Base-by-base conservation (phyloP, 768 basidiomycete genomes). In the Terana coerulea region DNA sequence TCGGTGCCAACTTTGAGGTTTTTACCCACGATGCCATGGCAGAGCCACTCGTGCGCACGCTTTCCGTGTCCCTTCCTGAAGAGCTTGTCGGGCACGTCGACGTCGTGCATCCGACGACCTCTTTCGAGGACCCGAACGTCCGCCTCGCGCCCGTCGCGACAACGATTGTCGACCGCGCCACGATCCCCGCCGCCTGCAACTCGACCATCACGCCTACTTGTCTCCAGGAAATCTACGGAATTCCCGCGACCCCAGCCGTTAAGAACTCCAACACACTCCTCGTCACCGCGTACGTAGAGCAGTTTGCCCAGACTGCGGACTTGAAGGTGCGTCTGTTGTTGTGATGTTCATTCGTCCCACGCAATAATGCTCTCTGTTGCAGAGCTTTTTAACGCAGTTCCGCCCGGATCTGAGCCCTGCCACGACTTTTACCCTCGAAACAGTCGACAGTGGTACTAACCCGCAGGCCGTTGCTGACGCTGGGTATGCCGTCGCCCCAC, bases 361-460 rank as follows among this genome's bases (percentile, higher is more conserved):
- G 30, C 15, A 61, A 37, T 22, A 31, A 36, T 17, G 25, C 34
- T 28, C 5, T 76, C 28, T 57, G 75, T 26, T 30, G 3, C 29
- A 80, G 76, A 75, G 73, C 17, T 85, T 85, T 67, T 73, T 79
- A 64, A 59, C 47, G 30, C 47, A 55, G 6, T 83, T 75, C 67
- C 69, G 78, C 12, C 57, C 77, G 10, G 79, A 80, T 76, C 78
- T 51, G 9, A 8, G 8, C 34, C 44, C 53, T 10, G 50, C 47
- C 6, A 60, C 60, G 15, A 54, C 49, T 30, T 68, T 66, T 54
- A 55, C 55, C 3, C 34, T 58, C 4, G 55, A 60, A 4, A 56
- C 43, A 17, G 49, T 68, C 21, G 66, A 67, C 47, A 57, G 59
- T 7, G 68, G 68, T 24, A 30, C 35, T 11, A 73, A 83, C 56